Evolutionary conservation across 257 asterid species (phyloP).

Genomic region (Cinchona pubescens): DNA sequence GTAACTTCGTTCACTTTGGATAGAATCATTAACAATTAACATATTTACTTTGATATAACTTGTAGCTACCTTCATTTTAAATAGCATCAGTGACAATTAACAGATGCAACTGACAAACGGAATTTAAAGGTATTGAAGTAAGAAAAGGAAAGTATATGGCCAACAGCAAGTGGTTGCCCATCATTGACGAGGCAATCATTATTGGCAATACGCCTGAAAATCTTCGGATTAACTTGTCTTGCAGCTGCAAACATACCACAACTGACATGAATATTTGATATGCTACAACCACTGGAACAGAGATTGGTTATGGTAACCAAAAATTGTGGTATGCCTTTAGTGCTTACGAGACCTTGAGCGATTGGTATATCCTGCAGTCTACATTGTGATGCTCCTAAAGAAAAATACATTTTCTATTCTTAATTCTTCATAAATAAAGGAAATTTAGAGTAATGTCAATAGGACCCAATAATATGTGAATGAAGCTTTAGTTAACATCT

Average conservation of each 20-base stretch:
- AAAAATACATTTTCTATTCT: too few species aligned
- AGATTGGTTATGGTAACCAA: background rate
- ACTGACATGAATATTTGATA: background rate
- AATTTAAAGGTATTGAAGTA: background rate
- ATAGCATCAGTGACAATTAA: background rate
- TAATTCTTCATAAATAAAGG: too few species aligned
- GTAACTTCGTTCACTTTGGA: too few species aligned
- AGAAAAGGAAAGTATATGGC: background rate
- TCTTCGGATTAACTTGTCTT: background rate
- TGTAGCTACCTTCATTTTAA: too few species aligned
- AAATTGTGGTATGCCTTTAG: background rate
- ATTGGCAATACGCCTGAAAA: background rate
- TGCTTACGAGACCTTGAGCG: too few species aligned
- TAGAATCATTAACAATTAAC: too few species aligned
- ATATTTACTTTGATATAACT: too few species aligned
- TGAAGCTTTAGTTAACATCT: too few species aligned
- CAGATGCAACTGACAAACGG: background rate
- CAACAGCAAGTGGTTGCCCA: background rate
- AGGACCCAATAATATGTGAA: too few species aligned
- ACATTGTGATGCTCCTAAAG: too few species aligned
- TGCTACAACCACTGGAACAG: background rate
- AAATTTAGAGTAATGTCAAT: too few species aligned
- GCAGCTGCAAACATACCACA: conserved; percentile 4
- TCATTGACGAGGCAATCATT: background rate
- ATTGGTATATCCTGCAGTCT: too few species aligned